Evolutionary conservation across 164 flowering plant genomes (phyloP).

Genomic region (Magnolia officinalis): DNA sequence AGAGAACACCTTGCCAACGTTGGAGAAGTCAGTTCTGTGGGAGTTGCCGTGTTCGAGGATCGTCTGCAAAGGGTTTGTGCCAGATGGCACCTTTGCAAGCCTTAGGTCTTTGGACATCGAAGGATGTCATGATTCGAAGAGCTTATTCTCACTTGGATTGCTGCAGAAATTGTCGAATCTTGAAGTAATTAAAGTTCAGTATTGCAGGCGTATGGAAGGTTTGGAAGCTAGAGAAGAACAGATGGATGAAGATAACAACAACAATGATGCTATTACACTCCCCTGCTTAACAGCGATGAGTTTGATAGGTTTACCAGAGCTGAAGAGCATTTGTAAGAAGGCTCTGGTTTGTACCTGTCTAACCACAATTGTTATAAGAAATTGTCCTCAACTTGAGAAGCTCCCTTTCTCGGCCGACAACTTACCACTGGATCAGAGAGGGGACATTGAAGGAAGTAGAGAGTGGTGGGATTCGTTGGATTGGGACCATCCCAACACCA

Average conservation of each 20-base stretch:
- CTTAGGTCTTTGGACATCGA: neutral
- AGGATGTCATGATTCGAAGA: neutral
- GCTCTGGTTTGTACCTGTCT: neutral
- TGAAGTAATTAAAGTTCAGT: neutral
- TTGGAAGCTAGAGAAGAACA: neutral
- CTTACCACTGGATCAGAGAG: neutral
- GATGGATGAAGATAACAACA: neutral
- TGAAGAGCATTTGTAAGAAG: neutral
- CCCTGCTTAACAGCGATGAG: neutral
- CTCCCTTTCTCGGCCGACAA: neutral
- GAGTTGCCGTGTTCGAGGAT: neutral
- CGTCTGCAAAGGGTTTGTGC: neutral
- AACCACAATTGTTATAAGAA: neutral
- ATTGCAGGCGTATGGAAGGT: neutral
- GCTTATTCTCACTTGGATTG: neutral
- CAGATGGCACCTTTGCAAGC: neutral
- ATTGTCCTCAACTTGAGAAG: neutral
- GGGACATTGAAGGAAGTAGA: neutral
- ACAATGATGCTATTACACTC: neutral
- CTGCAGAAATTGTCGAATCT: neutral
- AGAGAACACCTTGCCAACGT: neutral
- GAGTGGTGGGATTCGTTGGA: slow-evolving; percentile 8
- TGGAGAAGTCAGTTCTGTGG: neutral
- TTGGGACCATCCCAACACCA: neutral
- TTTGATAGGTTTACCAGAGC: neutral